These are phyloP conservation scores for Heliophila coronopifolia DNA, from an alignment of 441 rosid genomes.

Conservation along the genomic window DNA sequence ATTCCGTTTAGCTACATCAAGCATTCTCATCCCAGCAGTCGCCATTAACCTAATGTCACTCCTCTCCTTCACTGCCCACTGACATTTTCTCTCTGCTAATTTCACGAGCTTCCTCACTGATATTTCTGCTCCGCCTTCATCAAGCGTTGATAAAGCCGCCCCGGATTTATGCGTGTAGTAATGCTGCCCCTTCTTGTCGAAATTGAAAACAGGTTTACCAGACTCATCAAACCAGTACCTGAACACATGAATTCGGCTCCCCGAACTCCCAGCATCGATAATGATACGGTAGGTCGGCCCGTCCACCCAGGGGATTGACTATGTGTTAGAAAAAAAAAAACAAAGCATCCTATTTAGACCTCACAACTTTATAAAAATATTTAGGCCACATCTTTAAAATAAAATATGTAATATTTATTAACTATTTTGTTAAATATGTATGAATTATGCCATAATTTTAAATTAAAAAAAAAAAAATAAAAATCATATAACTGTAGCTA, in stretches of 20 bases:
- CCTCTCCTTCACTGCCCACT: slow-evolving; percentile 47
- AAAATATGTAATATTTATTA: too few species aligned
- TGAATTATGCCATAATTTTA: too few species aligned
- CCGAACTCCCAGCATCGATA: slow-evolving; percentile 92
- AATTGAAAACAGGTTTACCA: slow-evolving; percentile 41
- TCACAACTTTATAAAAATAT: too few species aligned
- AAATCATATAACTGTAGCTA: too few species aligned
- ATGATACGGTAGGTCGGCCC: slow-evolving; percentile 44
- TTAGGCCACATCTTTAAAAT: too few species aligned
- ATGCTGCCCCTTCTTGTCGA: too few species aligned
- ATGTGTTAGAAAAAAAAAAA: slow-evolving; percentile 34
- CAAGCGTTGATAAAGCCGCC: slow-evolving; percentile 67
- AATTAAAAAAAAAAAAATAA: too few species aligned
- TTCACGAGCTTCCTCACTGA: slow-evolving; percentile 57
- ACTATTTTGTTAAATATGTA: too few species aligned
- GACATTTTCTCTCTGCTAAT: slow-evolving; percentile 58
- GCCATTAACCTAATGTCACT: slow-evolving; percentile 84
- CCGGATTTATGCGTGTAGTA: too few species aligned
- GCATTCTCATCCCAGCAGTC: slow-evolving; percentile 83
- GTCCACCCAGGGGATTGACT: too few species aligned
- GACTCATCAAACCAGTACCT: slow-evolving; percentile 32
- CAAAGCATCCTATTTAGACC: slow-evolving; percentile 36
- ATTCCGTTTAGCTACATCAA: slow-evolving; percentile 42
- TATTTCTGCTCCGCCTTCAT: slow-evolving; percentile 50
- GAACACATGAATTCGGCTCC: slow-evolving; percentile 73